Percentiles rank a stretch among this genome's conserved stretches.
These are phyloP conservation scores for Tanacetum coccineum DNA, from an alignment of 129 eudicot species.

Conservation along the genomic window DNA sequence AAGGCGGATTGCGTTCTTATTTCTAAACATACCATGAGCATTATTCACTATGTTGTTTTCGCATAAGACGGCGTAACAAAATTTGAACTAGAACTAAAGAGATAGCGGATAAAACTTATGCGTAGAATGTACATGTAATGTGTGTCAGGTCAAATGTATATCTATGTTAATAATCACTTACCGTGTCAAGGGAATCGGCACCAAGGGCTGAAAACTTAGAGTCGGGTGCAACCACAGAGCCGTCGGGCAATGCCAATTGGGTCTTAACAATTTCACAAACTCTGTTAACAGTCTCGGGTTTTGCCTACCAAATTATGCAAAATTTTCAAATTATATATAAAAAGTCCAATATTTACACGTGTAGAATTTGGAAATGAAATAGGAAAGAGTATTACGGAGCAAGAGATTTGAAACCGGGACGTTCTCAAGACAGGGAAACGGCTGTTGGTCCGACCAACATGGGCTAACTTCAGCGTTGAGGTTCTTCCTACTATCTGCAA, in stretches of 20 bases:
- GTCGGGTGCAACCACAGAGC: conserved; percentile 44
- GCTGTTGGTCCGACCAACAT: conserved; percentile 33
- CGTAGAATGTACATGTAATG: background rate
- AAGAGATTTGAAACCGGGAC: conserved; percentile 34
- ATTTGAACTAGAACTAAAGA: too few relatives aligned
- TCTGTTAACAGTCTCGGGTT: conserved; percentile 52
- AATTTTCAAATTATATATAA: background rate
- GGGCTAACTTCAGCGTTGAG: conserved; percentile 24
- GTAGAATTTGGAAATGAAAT: background rate
- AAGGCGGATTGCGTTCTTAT: too few relatives aligned
- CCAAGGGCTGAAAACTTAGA: conserved; percentile 65
- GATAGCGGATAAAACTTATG: too few relatives aligned
- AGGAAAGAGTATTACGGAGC: conserved; percentile 32
- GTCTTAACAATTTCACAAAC: conserved; percentile 64
- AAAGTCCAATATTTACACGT: background rate
- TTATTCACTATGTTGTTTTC: too few relatives aligned
- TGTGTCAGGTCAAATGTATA: background rate
- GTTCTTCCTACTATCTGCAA: conserved; percentile 35
- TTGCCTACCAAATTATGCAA: conserved; percentile 40
- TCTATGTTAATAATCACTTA: conserved; percentile 17
- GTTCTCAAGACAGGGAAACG: conserved; percentile 42
- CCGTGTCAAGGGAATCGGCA: conserved; percentile 88
- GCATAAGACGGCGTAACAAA: too few relatives aligned
- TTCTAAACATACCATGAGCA: too few relatives aligned
- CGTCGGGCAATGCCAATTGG: conserved; percentile 54